Percentiles rank a stretch among this genome's conserved stretches.
Conservation (phyloP, 2,329 filamentous ascomycete species). For the Byssoonygena ceratinophila region DNA sequence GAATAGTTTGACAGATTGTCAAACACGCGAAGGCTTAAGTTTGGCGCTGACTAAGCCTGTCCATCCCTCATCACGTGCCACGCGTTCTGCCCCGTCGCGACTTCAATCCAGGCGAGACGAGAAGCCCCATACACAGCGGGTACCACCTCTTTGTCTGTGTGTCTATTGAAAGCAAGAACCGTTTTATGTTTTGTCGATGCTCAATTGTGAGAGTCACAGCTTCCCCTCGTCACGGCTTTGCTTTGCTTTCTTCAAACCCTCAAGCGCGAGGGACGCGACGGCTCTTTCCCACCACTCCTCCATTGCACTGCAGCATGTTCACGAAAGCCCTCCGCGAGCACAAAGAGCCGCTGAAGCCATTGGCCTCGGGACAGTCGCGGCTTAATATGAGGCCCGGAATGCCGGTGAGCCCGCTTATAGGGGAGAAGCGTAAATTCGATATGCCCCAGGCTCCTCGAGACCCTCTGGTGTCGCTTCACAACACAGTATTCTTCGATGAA, state of each 20-base stretch:
- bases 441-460: conserved; percentile 22
- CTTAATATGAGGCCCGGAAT: conserved; percentile 22
- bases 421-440: conserved; percentile 33
- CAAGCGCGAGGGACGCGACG: neutral
- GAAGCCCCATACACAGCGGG: neutral
- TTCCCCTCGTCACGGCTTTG: neutral
- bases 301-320: conserved; percentile 26
- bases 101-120: neutral
- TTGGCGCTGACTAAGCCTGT: too few species aligned
- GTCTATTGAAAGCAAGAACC: too few species aligned
- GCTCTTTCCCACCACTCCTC: neutral
- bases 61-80: neutral
- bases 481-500: conserved; percentile 49
- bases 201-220: neutral
- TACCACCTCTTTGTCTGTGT: too few species aligned
- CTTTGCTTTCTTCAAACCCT: neutral
- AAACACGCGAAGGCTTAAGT: too few species aligned
- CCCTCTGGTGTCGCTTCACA: conserved; percentile 36
- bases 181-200: conserved; percentile 6
- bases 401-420: conserved; percentile 22
- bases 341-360: conserved; percentile 25
- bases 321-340: conserved; percentile 34
- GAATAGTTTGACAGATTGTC: too few species aligned
- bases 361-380: conserved; percentile 26
- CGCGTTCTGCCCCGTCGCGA: neutral